Base-by-base conservation (phyloP, 495 filamentous ascomycete species). In the Xylaria cubensis region DNA sequence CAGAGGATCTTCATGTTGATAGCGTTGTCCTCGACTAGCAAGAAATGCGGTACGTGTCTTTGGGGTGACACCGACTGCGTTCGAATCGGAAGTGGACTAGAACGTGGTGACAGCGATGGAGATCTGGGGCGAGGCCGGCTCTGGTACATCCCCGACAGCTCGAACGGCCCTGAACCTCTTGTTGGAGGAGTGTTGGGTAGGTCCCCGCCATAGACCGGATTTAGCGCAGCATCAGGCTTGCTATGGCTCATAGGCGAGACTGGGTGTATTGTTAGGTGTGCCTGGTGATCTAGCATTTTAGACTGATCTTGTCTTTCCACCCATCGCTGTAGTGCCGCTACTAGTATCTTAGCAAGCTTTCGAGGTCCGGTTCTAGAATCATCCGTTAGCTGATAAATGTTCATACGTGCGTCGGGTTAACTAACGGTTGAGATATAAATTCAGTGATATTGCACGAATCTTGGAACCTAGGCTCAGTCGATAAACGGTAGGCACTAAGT, bases 311-410 rank as follows among this genome's bases (percentile, higher is more conserved):
- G 67, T 24, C 67, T 71, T 46, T 72, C 61, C 39, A 39, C 75
- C 72, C 58, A 77, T 48, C 55, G 75, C 51, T 62, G 84, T 75
- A 42, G 83, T 71, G 72, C 81, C 83, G 32, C 74, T 67, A 44
- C 76, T 10, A 83, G 85, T 72, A 80, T 86, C 79, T 88, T 90
- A 10, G 88, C 89, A 41, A 92, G 75, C 73, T 92, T 92, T 71
- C 91, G 86, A 19, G 90, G 90, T 0, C 90, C 91, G 70, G 77
- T 75, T 17, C 82, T 83, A 58, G 13, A 41, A 48, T 26, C 1
- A 46, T 15, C 17, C 4, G 19, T 69, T 69, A 61, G 55, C 34
- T 21, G 7, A 36, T n/a, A 36, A 7, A 10, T 17, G 9, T 32
- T 56, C n/a, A 13, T n/a, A 17, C 4, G 19, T 34, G 26, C 42